Evolutionary conservation across 129 eudicot species (phyloP).

Genomic region (Mikania micrantha): DNA sequence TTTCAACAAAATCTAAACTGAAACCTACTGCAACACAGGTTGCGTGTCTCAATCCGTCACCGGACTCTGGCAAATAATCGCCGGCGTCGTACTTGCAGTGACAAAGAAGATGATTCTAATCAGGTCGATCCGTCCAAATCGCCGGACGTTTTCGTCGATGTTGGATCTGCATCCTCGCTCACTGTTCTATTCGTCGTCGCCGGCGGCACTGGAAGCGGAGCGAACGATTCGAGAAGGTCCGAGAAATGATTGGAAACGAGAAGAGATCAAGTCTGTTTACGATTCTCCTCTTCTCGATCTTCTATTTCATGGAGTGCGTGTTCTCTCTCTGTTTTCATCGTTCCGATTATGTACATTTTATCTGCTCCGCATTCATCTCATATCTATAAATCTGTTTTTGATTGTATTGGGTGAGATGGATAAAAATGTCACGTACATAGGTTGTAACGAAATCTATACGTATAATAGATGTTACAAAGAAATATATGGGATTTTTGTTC

Average conservation of each 20-base stretch:
- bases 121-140: slow-evolving; percentile 32
- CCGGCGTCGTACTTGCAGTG: background rate
- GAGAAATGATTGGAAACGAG: slow-evolving; percentile 59
- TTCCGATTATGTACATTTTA: background rate
- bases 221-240: slow-evolving; percentile 62
- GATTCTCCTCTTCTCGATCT: slow-evolving; percentile 94
- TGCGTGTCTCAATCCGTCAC: background rate
- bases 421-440: background rate
- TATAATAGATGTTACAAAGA: background rate
- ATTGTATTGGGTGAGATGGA: background rate
- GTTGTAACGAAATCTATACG: background rate
- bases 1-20: background rate
- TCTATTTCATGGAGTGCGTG: slow-evolving; percentile 77
- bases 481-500: background rate
- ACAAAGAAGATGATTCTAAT: slow-evolving; percentile 31
- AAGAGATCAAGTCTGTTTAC: slow-evolving; percentile 62
- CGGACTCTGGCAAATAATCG: background rate
- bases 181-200: slow-evolving; percentile 28
- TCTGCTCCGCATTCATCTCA: background rate
- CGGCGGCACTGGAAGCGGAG: slow-evolving; percentile 81
- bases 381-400: background rate
- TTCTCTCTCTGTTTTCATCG: background rate
- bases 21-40: background rate
- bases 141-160: slow-evolving; percentile 7
- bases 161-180: slow-evolving; percentile 19